Base-by-base conservation (phyloP, 306 rosid species). In the Malus orientalis region DNA sequence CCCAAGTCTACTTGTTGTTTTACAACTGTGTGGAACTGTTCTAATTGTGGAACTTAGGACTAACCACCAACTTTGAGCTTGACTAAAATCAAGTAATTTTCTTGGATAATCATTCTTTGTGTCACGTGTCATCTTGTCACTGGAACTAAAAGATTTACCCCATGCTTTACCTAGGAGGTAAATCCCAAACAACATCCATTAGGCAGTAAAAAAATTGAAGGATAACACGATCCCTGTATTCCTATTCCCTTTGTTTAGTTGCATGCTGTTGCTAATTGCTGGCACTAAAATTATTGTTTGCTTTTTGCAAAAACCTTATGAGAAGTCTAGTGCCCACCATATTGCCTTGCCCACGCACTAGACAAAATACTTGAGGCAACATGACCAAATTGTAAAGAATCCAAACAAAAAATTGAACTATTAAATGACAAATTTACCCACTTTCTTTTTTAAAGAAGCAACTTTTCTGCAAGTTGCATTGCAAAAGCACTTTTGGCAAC, bases 391-490 rank as follows among this genome's bases (percentile, higher is more conserved):
- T 30, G 9, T 57, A 23, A 62, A 67, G 20, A 45, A 38, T 16
- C 74, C 74, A 0, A 64, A 40, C 42, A 20, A 40, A 76, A 55
- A 49, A 71, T 69, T 74, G 66, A 55, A 8, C 67, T 70, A 30
- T 25, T 72, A 61, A 62, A 69, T 76, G 80, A 76, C 79, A 77
- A 82, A 73, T 65, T 20, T 82, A 81, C 74, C 85, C 85, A 30
- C 81, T 69, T 74, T 70, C 75, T 70, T 32, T 80, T 15, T 15
- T 18, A 78, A 71, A 42, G 30, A 54, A 47, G n/a, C 73, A 77
- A 76, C 86, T 82, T 84, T 80, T 69, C 20, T 78, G 88, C 84
- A 83, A 83, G 75, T 89, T 89, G 89, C 82, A 67, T 51, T 25
- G 78, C 78, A 74, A 64, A 74, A 78, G 79, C 89, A 82, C 87